Percentiles rank a stretch among this genome's conserved stretches.
These are phyloP conservation scores for Nicotiana benthamiana DNA, from an alignment of 257 asterid genomes.

Conservation along the genomic window DNA sequence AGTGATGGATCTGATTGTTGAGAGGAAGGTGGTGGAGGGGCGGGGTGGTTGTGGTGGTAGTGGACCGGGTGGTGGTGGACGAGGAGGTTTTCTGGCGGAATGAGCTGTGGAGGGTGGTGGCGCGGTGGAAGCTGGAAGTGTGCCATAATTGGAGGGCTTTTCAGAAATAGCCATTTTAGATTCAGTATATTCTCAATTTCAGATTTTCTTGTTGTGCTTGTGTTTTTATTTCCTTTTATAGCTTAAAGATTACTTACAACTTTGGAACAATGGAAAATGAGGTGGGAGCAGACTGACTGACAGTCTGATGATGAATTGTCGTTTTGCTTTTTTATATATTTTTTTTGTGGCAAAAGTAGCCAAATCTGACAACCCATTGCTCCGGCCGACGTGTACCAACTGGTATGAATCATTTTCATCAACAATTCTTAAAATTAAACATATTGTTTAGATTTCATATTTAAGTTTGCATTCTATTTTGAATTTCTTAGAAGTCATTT, in stretches of 20 bases:
- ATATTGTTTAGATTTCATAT: no score
- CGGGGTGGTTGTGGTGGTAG: not conserved
- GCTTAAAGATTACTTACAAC: not conserved
- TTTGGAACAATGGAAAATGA: not conserved
- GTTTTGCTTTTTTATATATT: not conserved
- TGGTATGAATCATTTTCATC: not conserved
- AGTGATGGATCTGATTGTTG: conserved; percentile 32
- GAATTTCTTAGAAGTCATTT: no score
- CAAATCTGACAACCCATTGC: not conserved
- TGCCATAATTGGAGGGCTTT: conserved; percentile 23
- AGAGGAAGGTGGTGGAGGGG: conserved; percentile 3
- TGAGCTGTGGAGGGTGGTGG: not conserved
- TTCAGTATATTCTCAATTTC: not conserved
- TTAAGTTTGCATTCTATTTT: no score
- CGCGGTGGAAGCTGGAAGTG: conserved; percentile 17
- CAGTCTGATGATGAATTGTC: not conserved
- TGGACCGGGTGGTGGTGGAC: conserved; percentile 18
- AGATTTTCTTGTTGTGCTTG: not conserved
- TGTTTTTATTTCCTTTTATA: not conserved
- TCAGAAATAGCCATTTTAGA: not conserved
- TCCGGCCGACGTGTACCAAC: not conserved
- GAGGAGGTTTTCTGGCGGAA: conserved; percentile 30
- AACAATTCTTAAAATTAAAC: no score
- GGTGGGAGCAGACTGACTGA: not conserved
- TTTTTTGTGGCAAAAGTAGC: not conserved